These are phyloP conservation scores for Colletotrichum sp. DNA, from an alignment of 2,329 filamentous ascomycete genomes.

Conservation along the genomic window DNA sequence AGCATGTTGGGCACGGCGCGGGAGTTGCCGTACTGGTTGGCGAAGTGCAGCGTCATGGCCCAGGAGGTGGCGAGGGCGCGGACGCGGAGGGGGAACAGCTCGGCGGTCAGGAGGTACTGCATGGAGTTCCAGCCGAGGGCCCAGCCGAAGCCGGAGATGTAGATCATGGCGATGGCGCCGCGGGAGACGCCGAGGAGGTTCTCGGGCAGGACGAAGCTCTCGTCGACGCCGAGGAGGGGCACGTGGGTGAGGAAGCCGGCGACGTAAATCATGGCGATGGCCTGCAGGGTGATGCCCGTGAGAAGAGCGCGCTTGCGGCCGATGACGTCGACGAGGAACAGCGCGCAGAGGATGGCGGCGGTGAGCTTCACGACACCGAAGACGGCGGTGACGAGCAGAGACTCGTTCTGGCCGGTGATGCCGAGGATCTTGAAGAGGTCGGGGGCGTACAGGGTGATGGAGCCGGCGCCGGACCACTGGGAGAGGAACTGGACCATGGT, in stretches of 20 bases:
- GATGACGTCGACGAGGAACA: slow-evolving; percentile 81
- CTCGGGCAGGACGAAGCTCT: slow-evolving; percentile 50
- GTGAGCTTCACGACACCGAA: slow-evolving; percentile 79
- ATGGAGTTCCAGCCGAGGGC: slow-evolving; percentile 77
- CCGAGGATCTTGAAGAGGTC: slow-evolving; percentile 77
- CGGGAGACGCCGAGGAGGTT: slow-evolving; percentile 62
- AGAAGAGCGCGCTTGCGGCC: slow-evolving; percentile 74
- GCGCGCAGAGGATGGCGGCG: slow-evolving; percentile 70
- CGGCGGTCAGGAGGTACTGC: slow-evolving; percentile 80
- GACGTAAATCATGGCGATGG: slow-evolving; percentile 66
- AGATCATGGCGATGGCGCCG: slow-evolving; percentile 77
- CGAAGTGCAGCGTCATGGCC: slow-evolving; percentile 81
- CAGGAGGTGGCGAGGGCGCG: slow-evolving; percentile 73
- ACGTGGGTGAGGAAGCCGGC: slow-evolving; percentile 67
- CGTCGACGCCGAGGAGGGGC: slow-evolving; percentile 58
- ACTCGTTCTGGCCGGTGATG: slow-evolving; percentile 70
- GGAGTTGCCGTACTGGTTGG: slow-evolving; percentile 79
- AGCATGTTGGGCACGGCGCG: slow-evolving; percentile 80
- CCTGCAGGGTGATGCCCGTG: slow-evolving; percentile 64
- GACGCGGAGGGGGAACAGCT: slow-evolving; percentile 78
- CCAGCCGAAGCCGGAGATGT: slow-evolving; percentile 72
- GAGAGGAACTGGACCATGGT: slow-evolving; percentile 73
- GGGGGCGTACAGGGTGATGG: slow-evolving; percentile 78
- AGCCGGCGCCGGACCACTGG: slow-evolving; percentile 76
- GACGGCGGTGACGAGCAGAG: slow-evolving; percentile 75